phyloP scores from a whole-genome alignment of 768 basidiomycete genomes.

The Boletus patriciae region DNA sequence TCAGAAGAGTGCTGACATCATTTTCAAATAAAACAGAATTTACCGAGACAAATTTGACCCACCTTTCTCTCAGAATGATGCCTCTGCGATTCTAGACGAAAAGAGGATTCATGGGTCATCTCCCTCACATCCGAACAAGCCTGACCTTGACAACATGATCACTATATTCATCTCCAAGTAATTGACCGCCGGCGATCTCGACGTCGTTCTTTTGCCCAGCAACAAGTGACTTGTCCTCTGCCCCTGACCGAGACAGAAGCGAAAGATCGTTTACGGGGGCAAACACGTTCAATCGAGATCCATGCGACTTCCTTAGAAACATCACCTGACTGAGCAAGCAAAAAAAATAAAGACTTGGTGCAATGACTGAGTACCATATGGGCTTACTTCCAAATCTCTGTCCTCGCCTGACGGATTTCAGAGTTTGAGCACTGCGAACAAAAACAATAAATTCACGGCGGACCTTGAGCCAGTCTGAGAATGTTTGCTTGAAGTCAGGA shows the following conservation, averaged over 20 bases:
- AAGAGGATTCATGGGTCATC: not conserved
- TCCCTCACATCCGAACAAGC: not conserved
- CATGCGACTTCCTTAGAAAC: conserved; percentile 78
- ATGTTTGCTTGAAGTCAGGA: conserved; percentile 63
- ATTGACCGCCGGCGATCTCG: conserved; percentile 75
- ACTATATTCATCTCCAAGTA: conserved; percentile 94
- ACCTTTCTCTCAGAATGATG: conserved; percentile 91
- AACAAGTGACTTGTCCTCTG: conserved; percentile 54
- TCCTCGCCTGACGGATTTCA: conserved; percentile 52
- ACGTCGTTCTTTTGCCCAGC: conserved; percentile 74
- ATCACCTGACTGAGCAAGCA: conserved; percentile 69
- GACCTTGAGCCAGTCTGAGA: conserved; percentile 87
- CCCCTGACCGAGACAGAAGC: conserved; percentile 67
- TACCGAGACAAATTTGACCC: conserved; percentile 24
- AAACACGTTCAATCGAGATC: conserved; percentile 85
- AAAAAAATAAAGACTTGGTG: not conserved
- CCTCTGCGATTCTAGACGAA: conserved; percentile 81
- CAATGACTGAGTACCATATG: not conserved
- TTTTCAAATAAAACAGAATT: not conserved
- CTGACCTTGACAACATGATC: conserved; percentile 87
- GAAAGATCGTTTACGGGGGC: conserved; percentile 89
- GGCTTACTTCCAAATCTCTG: conserved; percentile 91
- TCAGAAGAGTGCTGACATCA: conserved; percentile 67
- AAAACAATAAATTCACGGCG: conserved; percentile 9
- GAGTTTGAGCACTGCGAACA: not conserved